Evolutionary conservation across 108 stramenopile species (phyloP), one percentile per base, ranked within the genome.

Genomic region (Cyclotella baltica): DNA sequence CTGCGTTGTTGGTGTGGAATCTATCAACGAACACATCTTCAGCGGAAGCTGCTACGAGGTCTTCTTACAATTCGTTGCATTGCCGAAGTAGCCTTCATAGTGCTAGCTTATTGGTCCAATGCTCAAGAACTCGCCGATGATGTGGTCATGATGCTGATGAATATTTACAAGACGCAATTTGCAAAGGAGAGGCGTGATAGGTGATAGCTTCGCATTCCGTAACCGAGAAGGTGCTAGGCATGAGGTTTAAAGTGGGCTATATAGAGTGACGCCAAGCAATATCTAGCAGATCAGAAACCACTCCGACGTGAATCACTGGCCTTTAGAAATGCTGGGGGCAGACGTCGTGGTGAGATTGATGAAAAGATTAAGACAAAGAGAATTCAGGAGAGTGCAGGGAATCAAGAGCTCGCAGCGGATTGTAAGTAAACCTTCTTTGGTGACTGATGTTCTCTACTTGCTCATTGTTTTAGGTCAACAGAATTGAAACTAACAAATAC

Each of bases 161-260:
- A n/a, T n/a, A n/a, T n/a, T n/a, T n/a, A n/a, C n/a, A n/a, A n/a
- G n/a, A n/a, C n/a, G n/a, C n/a, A n/a, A n/a, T n/a, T n/a, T n/a
- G n/a, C n/a, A 74, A 58, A 89, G 56, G 88, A 91, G 70, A 83
- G 88, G 35, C 73, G 91, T 22, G 75, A 92, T n/a, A n/a, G n/a
- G n/a, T n/a, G n/a, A n/a, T 2, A 89, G 89, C 70, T 50, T 90
- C 15, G 88, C 89, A 4, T 77, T 81, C 34, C 81, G 92, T 5
- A 92, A 92, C 69, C 20, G 79, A 63, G 93, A 94, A 69, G 77
- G 81, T 48, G 76, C 71, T 1, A 87, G 69, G 15, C 90, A 90
- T 75, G 81, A 79, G 6, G 83, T 78, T 38, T 92, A 50, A 93
- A 93, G 53, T 93, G 91, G 87, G 89, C 90, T 11, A 92, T 80